Evolutionary conservation across 1,139 yeast genomes (phyloP), one percentile per base, ranked within the genome.

Genomic region (Meyerozyma sp.): DNA sequence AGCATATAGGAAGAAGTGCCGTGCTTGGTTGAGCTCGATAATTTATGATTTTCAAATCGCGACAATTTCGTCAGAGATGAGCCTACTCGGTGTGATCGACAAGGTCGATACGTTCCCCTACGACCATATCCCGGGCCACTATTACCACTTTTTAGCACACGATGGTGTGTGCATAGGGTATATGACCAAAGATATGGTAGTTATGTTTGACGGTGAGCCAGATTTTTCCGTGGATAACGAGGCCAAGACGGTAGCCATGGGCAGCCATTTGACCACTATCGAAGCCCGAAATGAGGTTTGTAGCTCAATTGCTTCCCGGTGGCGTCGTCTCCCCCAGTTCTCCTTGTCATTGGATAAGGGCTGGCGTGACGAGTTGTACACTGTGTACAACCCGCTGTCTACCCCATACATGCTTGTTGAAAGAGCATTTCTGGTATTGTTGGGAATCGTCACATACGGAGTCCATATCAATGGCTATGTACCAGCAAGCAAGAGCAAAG

Each of bases 381-480:
- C 84, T 0, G 79, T 91, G 4, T 88, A 82, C 63, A 73, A 76
- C 46, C 81, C 84, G 0, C 53, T 67, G 0, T 65, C 66, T 8
- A 50, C 47, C 0, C 84, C 87, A 0, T 93, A 91, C 56, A 62
- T 89, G 51, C 66, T 72, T 5, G 62, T 90, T 2, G 98, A 93
- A 60, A 70, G 98, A 40, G 83, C 96, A 0, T 79, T 89, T 43
- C 79, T 95, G 8, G 86, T 88, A 1, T 62, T 89, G 5, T 60
- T 91, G 39, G 98, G 98, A 0, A 84, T 93, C 14, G 81, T 84
- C 0, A 89, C 96, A 43, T 90, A 90, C 58, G 98, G 98, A 1
- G 84, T 84, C 5, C 98, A 93, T 60, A 72, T 90, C 39, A 84
- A 79, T 50, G 98, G 97, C 1, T 93, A 79, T 53, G 70, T 85